Evolutionary conservation across 805 yeast genomes (phyloP), one percentile per base, ranked within the genome.

Genomic region (Saturnispora halmiae): DNA sequence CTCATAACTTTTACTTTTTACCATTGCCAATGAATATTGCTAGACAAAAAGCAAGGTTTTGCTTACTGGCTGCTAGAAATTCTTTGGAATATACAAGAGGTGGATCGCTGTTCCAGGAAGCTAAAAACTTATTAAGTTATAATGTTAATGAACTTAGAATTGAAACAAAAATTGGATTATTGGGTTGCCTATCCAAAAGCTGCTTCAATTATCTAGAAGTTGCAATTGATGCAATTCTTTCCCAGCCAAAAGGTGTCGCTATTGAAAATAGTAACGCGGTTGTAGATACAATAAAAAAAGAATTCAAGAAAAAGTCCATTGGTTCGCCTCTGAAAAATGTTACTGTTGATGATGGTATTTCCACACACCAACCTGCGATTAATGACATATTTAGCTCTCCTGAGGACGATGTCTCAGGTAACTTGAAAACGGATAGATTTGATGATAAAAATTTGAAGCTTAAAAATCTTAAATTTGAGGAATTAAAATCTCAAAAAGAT

Each of bases 81-180:
- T 75, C 86, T 1, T 64, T 87, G 42, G 95, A 86, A 47, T 85
- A 83, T 54, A 77, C 84, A 2, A 76, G 84, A 54, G 86, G 87
- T 29, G 95, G 95, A 0, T 78, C 90, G 1, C 60, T 86, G 41
- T 77, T 79, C 54, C 82, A 76, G 53, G 86, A 79, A 38, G 75
- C 79, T 54, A 80, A 76, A 48, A 67, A 60, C 26, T 61, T 82
- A 36, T 59, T 86, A 35, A 58, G 65, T 16, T 70, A 64, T 24
- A 66, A 77, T 2, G 58, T 79, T 2, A 60, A 65, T 18, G 73
- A 70, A 36, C 60, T 81, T 43, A 73, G 66, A 48, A 50, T 56
- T 11, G 82, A 77, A 50, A 69, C 75, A 34, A 61, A 59, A 16
- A 60, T 68, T 34, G 77, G 72, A 15, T 58, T 76, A 20, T 77